Conservation (phyloP, 208 protist genomes). For the Angomonas deanei region DNA sequence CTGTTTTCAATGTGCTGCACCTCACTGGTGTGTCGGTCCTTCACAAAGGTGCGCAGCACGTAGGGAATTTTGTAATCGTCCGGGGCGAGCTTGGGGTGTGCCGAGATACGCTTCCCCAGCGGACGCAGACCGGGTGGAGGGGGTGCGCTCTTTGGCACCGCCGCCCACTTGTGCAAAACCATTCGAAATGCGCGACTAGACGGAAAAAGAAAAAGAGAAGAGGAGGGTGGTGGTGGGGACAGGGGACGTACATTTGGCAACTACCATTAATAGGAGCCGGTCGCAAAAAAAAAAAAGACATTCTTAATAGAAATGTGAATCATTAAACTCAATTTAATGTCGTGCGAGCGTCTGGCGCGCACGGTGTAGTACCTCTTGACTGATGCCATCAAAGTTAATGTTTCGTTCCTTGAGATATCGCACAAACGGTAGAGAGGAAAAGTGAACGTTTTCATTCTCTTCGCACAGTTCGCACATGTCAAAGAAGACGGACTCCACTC, state of each 20-base stretch:
- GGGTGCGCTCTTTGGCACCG: conserved; percentile 68
- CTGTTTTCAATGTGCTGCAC: conserved; percentile 89
- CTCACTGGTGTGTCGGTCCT: conserved; percentile 78
- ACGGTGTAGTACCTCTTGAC: neutral
- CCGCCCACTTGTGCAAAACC: conserved; percentile 89
- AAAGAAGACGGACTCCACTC: conserved; percentile 5
- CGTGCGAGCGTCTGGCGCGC: neutral
- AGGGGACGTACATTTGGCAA: too few species aligned
- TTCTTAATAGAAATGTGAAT: neutral
- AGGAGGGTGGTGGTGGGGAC: too few species aligned
- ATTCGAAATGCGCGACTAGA: conserved; percentile 17
- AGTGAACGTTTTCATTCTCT: neutral
- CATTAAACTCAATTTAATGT: too few species aligned
- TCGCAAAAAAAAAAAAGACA: conserved; percentile 1
- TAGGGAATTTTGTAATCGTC: conserved; percentile 84
- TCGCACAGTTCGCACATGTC: conserved; percentile 11
- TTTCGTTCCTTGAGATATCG: conserved; percentile 15
- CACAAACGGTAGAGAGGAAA: conserved; percentile 24
- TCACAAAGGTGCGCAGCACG: conserved; percentile 79
- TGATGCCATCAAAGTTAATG: neutral
- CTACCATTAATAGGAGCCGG: too few species aligned
- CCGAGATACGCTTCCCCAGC: conserved; percentile 38
- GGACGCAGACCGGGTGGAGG: conserved; percentile 62
- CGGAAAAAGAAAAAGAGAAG: neutral
- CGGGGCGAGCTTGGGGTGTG: conserved; percentile 59